Base-by-base conservation (phyloP, 2,329 filamentous ascomycete species). In the Lojkania enalia region DNA sequence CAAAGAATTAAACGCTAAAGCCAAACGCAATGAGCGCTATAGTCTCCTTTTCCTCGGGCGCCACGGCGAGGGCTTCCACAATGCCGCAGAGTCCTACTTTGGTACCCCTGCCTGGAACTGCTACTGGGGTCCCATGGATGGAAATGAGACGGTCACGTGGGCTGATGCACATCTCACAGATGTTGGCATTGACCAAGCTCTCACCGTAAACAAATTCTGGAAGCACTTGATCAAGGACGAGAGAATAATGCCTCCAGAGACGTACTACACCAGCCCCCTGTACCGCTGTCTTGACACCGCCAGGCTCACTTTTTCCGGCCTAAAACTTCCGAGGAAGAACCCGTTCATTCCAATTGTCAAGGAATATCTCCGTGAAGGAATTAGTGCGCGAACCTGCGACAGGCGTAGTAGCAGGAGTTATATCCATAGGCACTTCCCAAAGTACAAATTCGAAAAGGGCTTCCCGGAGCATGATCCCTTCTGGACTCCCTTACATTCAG, bases 31-130 rank as follows among this genome's bases (percentile, higher is more conserved):
- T 37, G 75, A 77, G 12, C 70, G 75, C 20, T 88, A 87, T 72
- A 85, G 86, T 58, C 74, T 90, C 7, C 62, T 89, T 20, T 84
- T 84, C 66, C 74, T 87, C 64, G 85, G 81, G 31, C 81, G 86
- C 29, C 86, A 89, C 60, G 86, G 86, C 16, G 79, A 89, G 66
- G 86, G 86, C 3, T 73, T 73, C 47, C 80, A 85, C 65, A 85
- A 85, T 57, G 80, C 81, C 5, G 85, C 84, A 12, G 82, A 87
- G 66, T 72, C 74, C 20, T 85, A 76, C 63, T 88, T 86, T 54
- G 84, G 84, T 35, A 87, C 84, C 0, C 78, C 81, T 1, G 81
- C 80, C 2, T 88, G 85, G 85, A 84, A 88, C 69, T 78, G 82
- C 64, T 86, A 87, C 71, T 88, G 83, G 83, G 77, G 80, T 3